Conservation (phyloP, 2,329 filamentous ascomycete genomes). For the Talaromyces sp. region DNA sequence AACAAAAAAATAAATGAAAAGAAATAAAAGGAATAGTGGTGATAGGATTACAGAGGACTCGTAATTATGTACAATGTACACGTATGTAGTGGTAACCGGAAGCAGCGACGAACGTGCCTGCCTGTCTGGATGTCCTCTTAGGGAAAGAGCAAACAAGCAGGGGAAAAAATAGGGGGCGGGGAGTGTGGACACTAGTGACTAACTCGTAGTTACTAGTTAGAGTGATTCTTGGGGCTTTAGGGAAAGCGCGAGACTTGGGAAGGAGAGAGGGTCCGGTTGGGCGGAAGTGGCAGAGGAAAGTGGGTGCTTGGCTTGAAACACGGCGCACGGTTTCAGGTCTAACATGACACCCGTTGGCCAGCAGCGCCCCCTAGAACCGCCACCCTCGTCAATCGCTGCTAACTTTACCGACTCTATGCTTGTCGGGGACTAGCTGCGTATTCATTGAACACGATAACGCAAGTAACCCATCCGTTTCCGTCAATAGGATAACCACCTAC, state of each 20-base stretch:
- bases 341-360: slow-evolving; percentile 5
- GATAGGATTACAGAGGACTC: neutral
- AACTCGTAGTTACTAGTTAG: too few species aligned
- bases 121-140: neutral
- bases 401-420: neutral
- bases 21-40: neutral
- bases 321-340: slow-evolving; percentile 16
- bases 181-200: neutral
- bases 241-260: neutral
- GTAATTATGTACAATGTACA: neutral
- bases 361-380: neutral
- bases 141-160: neutral
- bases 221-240: neutral
- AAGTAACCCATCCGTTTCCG: neutral
- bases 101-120: slow-evolving; percentile 12
- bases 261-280: neutral
- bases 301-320: slow-evolving; percentile 13
- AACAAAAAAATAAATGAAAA: neutral
- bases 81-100: neutral
- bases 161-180: too few species aligned
- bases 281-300: slow-evolving; percentile 7
- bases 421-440: neutral
- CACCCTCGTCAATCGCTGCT: slow-evolving; percentile 3
- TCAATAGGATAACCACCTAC: neutral
- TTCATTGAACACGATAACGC: neutral